Base-by-base conservation (phyloP, 192 early-diverging fungal species). In the Backusella luteola region DNA sequence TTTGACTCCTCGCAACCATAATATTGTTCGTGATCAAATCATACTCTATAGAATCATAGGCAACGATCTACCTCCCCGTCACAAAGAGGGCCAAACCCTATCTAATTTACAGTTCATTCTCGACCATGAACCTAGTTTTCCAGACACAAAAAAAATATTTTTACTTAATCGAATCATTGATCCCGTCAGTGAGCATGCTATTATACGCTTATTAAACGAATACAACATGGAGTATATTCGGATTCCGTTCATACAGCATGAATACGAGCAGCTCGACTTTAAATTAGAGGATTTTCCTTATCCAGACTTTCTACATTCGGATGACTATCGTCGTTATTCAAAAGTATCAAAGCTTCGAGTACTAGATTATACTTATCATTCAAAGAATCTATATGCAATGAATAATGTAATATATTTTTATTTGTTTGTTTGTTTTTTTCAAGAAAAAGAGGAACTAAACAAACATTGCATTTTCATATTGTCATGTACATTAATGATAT, bases 341-440 rank as follows among this genome's bases (percentile, higher is more conserved):
- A 88, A 90, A 56, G 89, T 88, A 3, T 83, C 85, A 38, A 88
- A 89, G 76, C 76, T 90, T 34, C 76, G 89, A 69, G 85, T 85
- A 5, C 66, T 90, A 38, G 89, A 90, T 70, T 89, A 85, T 79
- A 87, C 88, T 19, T 90, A 90, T 72, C 88, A 90, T 76, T 84
- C 89, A 44, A 90, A 90, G 77, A 90, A 90, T 71, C 32, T 85
- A 34, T 90, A 90, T 76, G 89, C 83, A 67, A 90, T 90, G 89
- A 90, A 90, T 78, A 90, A 90, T 77, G 88, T 89, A 85, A 84
- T 29, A n/a, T 53, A 23, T 42, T 19, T 26, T 42, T 42, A 6
- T 53, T 53, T 39, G 84, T 76, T 38, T 11, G 6, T 14, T 56
- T 68, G 23, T 17, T 39, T 69, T 59, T 32, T 72, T 4, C 39